Conservation (phyloP, 75 land plant genomes). For the Picea sitchensis region DNA sequence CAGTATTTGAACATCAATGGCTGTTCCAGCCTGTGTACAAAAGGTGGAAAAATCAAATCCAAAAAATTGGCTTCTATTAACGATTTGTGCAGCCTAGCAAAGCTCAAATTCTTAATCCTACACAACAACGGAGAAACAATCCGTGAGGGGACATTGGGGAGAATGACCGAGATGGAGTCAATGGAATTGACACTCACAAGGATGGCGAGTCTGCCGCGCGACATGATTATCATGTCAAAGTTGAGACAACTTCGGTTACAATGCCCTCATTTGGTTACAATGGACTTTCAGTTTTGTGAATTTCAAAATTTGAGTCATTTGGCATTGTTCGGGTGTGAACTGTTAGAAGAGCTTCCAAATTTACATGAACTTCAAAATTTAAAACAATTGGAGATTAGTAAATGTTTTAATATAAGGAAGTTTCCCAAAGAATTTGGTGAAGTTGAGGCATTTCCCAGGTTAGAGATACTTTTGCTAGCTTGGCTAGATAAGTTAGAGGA, state of each 20-base stretch:
- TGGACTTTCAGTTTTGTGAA: not conserved
- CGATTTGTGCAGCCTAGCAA: not conserved
- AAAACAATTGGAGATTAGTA: not conserved
- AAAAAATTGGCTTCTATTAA: not conserved
- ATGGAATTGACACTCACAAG: not conserved
- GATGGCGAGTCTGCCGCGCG: not conserved
- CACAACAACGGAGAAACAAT: not conserved
- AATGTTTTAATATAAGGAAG: not conserved
- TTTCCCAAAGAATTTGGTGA: slow-evolving; percentile 4
- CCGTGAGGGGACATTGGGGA: not conserved
- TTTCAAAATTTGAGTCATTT: not conserved
- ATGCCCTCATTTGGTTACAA: not conserved
- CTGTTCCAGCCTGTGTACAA: not conserved
- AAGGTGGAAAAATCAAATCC: no score
- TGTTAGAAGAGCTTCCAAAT: not conserved
- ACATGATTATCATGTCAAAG: not conserved
- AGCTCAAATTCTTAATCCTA: not conserved
- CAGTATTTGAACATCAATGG: not conserved
- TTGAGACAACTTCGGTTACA: not conserved
- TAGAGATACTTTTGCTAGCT: not conserved
- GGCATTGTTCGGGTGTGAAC: not conserved
- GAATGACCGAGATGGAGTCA: not conserved
- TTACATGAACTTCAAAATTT: not conserved
- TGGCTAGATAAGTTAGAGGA: not conserved
- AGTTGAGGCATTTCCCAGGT: not conserved